Conservation (phyloP, 768 basidiomycete species). For the Udeniomyces megalosporus region DNA sequence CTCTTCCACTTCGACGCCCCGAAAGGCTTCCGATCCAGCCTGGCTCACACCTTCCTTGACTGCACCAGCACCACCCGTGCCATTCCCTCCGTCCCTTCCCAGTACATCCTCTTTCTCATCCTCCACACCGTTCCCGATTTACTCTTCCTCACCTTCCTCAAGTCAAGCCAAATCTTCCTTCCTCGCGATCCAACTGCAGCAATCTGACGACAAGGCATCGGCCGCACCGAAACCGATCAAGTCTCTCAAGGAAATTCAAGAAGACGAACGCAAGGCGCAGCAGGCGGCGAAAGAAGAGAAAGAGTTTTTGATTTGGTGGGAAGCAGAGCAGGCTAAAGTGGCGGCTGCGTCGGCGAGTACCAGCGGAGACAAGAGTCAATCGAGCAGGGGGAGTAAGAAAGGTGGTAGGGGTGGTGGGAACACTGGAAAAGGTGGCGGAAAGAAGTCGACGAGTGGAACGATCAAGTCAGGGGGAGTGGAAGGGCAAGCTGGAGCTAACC, state of each 20-base stretch:
- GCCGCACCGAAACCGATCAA: constrained; percentile 38
- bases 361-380: background rate
- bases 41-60: constrained; percentile 38
- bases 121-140: background rate
- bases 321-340: constrained; percentile 39
- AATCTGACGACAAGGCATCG: constrained; percentile 38
- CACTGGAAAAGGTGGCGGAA: background rate
- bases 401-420: background rate
- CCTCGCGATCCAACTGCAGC: constrained; percentile 58
- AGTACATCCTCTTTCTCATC: constrained; percentile 8
- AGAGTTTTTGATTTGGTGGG: constrained; percentile 82
- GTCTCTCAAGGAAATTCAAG: constrained; percentile 67
- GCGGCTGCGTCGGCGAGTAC: background rate
- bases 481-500: no score
- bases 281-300: constrained; percentile 38
- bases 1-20: background rate
- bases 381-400: background rate
- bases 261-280: constrained; percentile 53
- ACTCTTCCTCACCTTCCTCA: background rate
- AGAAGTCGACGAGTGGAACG: no score
- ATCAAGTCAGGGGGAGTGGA: no score
- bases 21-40: background rate
- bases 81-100: constrained; percentile 11
- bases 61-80: constrained; percentile 3
- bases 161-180: constrained; percentile 19